These are phyloP conservation scores for Flaveria linearis DNA, from an alignment of 129 eudicot species.

Conservation along the genomic window DNA sequence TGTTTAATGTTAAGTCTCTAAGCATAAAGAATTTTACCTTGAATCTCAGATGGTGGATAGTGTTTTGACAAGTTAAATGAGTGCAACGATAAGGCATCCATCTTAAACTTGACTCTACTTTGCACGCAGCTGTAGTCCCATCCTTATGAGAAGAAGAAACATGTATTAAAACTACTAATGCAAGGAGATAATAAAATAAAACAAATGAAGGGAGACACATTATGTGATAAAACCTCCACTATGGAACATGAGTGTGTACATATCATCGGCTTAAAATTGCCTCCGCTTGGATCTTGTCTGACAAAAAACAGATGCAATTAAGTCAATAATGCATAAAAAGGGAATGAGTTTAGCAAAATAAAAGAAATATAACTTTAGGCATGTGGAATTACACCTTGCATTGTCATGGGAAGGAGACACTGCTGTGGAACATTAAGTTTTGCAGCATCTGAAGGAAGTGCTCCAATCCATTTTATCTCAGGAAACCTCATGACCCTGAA, in stretches of 20 bases:
- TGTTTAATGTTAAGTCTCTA: neutral
- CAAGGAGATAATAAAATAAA: neutral
- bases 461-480: too few species aligned
- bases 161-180: neutral
- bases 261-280: constrained; percentile 73
- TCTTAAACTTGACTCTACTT: constrained; percentile 87
- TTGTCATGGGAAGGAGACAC: too few species aligned
- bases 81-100: constrained; percentile 79
- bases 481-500: too few species aligned
- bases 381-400: too few species aligned
- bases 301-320: constrained; percentile 3
- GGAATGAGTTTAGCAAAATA: too few species aligned
- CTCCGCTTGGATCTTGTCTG: constrained; percentile 65
- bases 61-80: constrained; percentile 70
- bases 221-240: constrained; percentile 58
- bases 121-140: constrained; percentile 64
- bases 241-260: constrained; percentile 62
- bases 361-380: too few species aligned
- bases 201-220: neutral
- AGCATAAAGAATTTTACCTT: constrained; percentile 23
- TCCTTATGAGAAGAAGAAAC: constrained; percentile 37
- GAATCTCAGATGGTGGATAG: constrained; percentile 75
- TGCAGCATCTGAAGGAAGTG: too few species aligned
- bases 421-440: too few species aligned
- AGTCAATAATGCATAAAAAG: too few species aligned